Evolutionary conservation across 495 filamentous ascomycete species (phyloP).

Genomic region (Hamigera avellanea): DNA sequence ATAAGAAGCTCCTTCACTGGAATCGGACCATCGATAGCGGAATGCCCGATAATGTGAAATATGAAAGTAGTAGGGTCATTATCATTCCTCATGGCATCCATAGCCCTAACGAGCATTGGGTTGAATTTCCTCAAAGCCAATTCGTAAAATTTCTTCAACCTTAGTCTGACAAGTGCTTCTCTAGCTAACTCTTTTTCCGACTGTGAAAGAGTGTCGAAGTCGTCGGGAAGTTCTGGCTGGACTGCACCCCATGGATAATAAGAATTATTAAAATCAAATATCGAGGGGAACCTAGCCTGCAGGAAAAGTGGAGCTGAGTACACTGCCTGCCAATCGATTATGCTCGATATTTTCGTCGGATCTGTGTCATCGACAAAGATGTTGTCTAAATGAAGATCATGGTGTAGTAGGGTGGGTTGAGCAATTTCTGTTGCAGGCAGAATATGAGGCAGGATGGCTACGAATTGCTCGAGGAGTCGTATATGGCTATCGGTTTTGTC

Average conservation of each 20-base stretch:
- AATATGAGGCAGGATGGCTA: conserved; percentile 7
- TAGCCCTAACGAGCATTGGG: conserved; percentile 6
- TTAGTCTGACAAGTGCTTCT: conserved; percentile 5
- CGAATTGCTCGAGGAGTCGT: conserved; percentile 8
- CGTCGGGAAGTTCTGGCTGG: conserved; percentile 7
- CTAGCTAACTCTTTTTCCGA: conserved; percentile 3
- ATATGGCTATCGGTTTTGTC: conserved; percentile 5
- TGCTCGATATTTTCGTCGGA: conserved; percentile 11
- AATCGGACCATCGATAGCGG: conserved; percentile 7
- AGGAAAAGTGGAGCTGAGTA: conserved; percentile 9
- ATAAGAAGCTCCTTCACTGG: conserved; percentile 12
- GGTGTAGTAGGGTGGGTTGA: conserved; percentile 8
- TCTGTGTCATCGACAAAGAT: conserved; percentile 11
- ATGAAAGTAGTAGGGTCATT: conserved; percentile 11
- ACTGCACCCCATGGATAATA: conserved; percentile 13
- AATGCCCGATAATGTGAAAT: conserved; percentile 10
- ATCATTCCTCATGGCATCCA: conserved; percentile 10
- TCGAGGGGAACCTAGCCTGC: conserved; percentile 10
- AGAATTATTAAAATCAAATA: conserved; percentile 7
- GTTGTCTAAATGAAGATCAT: conserved; percentile 12
- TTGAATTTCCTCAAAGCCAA: conserved; percentile 13
- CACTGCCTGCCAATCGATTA: conserved; percentile 12
- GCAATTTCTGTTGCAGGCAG: conserved; percentile 6
- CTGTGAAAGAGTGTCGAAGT: conserved; percentile 7
- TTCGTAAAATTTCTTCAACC: conserved; percentile 12